Conservation (phyloP, 176 grass and related monocot species). For the Avena atlantica region DNA sequence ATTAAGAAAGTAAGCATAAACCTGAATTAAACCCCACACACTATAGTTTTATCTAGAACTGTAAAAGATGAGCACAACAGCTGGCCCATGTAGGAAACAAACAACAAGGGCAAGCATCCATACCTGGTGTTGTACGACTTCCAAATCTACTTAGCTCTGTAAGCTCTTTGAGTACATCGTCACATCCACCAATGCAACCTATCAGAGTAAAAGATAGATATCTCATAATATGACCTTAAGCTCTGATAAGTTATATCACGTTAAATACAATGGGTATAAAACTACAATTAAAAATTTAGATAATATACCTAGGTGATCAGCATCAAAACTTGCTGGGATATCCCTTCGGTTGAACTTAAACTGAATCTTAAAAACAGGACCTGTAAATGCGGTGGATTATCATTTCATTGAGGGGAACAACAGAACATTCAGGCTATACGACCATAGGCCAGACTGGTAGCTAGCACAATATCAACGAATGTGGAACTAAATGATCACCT, state of each 20-base stretch:
- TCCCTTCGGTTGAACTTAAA: constrained; percentile 86
- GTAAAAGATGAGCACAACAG: constrained; percentile 25
- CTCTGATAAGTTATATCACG: constrained; percentile 1
- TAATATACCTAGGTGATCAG: constrained; percentile 81
- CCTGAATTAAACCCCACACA: background rate
- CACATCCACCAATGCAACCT: constrained; percentile 98
- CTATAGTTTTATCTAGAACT: background rate
- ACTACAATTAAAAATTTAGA: constrained; percentile 7
- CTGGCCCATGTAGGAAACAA: constrained; percentile 2
- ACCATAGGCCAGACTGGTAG: constrained; percentile 15
- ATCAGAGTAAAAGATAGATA: constrained; percentile 32
- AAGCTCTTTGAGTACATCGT: constrained; percentile 81
- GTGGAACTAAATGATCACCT: constrained; percentile 54
- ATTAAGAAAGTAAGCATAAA: constrained; percentile 2
- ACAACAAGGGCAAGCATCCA: constrained; percentile 17
- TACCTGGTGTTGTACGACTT: constrained; percentile 66
- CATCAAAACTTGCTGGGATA: constrained; percentile 93
- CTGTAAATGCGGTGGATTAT: constrained; percentile 47
- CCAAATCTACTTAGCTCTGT: constrained; percentile 77
- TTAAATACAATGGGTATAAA: constrained; percentile 23
- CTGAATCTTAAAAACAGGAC: constrained; percentile 77
- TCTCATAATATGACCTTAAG: constrained; percentile 2
- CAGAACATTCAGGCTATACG: constrained; percentile 3
- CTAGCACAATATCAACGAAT: constrained; percentile 37
- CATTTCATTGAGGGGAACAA: constrained; percentile 14